Evolutionary conservation across 352 stramenopile genomes (phyloP), one percentile per base, ranked within the genome.

Genomic region (Pythium catenulatum): DNA sequence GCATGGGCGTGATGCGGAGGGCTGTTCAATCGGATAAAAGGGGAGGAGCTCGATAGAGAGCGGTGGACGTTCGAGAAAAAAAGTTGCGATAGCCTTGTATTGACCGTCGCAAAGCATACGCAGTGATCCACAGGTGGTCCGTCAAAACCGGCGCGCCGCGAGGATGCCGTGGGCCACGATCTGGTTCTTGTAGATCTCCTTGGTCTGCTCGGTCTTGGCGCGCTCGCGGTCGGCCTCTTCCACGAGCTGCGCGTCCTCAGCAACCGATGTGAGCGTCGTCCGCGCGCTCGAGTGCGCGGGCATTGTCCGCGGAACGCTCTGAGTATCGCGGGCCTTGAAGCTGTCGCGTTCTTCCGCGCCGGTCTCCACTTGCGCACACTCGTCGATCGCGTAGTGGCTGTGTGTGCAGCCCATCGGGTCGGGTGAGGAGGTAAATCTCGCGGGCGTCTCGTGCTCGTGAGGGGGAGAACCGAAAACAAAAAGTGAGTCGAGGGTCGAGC

Each of bases 141-240:
- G n/a, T 70, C 23, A 70, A 19, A 70, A 32, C 59, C 59, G 32
- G 27, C 59, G 59, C 36, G 48, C 21, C 9, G 50, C 50, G 32
- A 61, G 46, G 2, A 34, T 46, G 32, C 41, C 45, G 30, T 77
- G 68, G 5, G 68, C 32, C 1, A 41, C 45, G 15, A 77, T 30
- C n/a, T 77, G 68, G 3, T 21, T 77, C 30, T 19, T 61, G 68
- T 77, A 58, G 68, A 77, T 58, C 68, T 46, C 5, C 46, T 77
- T 77, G 30, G 36, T 27, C 45, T 61, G 45, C 32, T 77, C 68
- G 17, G 36, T 58, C 27, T 48, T 45, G 27, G 45, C 68, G 14
- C 46, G 68, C 3, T 61, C 68, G 21, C 27, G 45, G 17, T 77
- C 68, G 45, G 68, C 68, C 46, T 77, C 68, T 39, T 37, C 14